Percentiles rank a stretch among this genome's conserved stretches.
phyloP scores from a whole-genome alignment of 78 protist genomes.

The Dictyostelium purpureum region DNA sequence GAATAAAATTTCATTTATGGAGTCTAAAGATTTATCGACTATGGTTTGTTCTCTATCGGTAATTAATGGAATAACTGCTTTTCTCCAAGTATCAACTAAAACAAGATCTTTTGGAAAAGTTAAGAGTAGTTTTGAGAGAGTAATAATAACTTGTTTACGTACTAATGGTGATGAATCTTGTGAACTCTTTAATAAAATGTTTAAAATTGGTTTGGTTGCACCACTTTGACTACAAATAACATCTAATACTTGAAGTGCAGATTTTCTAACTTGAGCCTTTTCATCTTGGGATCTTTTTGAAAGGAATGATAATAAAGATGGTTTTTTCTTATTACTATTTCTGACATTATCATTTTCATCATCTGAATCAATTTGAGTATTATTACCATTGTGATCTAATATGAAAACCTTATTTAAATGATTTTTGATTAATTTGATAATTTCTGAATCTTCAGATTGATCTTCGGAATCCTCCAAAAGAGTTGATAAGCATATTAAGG shows the following conservation, averaged over 20 bases:
- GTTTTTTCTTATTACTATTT: background rate
- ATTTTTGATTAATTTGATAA: background rate
- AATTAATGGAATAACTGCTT: conserved; percentile 45
- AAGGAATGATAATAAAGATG: conserved; percentile 30
- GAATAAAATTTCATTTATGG: conserved; percentile 21
- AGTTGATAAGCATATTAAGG: conserved; percentile 39
- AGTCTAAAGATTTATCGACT: conserved; percentile 33
- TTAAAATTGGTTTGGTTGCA: background rate
- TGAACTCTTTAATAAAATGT: conserved; percentile 12
- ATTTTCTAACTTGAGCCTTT: conserved; percentile 74
- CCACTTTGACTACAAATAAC: conserved; percentile 22
- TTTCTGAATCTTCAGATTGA: background rate
- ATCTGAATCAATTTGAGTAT: background rate
- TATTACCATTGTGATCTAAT: background rate
- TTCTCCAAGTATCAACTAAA: conserved; percentile 53
- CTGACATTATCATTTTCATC: background rate
- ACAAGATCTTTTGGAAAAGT: background rate
- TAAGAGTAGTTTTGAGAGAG: conserved; percentile 8
- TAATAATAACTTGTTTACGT: conserved; percentile 41
- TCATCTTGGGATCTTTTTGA: conserved; percentile 73
- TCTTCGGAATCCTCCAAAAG: background rate
- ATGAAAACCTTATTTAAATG: conserved; percentile 29
- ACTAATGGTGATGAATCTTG: conserved; percentile 66
- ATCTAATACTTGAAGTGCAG: conserved; percentile 80
- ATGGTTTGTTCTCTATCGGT: conserved; percentile 52